phyloP scores from a whole-genome alignment of 441 rosid genomes.

The Mallotus japonicus region DNA sequence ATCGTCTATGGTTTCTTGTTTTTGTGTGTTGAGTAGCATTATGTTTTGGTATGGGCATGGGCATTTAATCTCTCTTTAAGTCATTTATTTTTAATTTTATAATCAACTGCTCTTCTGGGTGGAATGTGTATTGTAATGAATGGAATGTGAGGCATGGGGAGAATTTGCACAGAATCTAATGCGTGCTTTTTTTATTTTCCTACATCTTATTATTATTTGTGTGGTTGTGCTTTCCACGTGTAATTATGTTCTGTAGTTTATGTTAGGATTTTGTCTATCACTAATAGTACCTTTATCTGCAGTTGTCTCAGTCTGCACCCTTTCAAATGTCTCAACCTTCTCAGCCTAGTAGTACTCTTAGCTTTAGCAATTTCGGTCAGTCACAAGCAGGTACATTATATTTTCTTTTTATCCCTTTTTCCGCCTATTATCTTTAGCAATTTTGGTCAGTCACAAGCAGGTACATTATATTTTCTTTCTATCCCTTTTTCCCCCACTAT shows the following conservation, averaged over 20 bases:
- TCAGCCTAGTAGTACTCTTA: slow-evolving; percentile 47
- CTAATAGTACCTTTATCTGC: slow-evolving; percentile 26
- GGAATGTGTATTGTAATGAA: not conserved
- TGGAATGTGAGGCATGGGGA: not conserved
- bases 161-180: not conserved
- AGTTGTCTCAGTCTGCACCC: slow-evolving; percentile 50
- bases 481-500: slow-evolving; percentile 3
- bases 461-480: slow-evolving; percentile 27
- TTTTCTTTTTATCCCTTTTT: slow-evolving; percentile 8
- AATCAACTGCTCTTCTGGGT: not conserved
- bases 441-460: slow-evolving; percentile 58
- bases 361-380: slow-evolving; percentile 56
- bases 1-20: not conserved
- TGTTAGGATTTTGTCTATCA: not conserved
- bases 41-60: not conserved
- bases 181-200: not conserved
- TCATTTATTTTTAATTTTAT: not conserved
- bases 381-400: slow-evolving; percentile 47
- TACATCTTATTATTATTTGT: not conserved
- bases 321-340: slow-evolving; percentile 67
- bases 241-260: not conserved
- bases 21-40: not conserved
- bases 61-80: not conserved
- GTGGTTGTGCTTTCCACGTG: too few species aligned
- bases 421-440: slow-evolving; percentile 54